Base-by-base conservation (phyloP, 495 filamentous ascomycete species). In the Annulohypoxylon nitens region DNA sequence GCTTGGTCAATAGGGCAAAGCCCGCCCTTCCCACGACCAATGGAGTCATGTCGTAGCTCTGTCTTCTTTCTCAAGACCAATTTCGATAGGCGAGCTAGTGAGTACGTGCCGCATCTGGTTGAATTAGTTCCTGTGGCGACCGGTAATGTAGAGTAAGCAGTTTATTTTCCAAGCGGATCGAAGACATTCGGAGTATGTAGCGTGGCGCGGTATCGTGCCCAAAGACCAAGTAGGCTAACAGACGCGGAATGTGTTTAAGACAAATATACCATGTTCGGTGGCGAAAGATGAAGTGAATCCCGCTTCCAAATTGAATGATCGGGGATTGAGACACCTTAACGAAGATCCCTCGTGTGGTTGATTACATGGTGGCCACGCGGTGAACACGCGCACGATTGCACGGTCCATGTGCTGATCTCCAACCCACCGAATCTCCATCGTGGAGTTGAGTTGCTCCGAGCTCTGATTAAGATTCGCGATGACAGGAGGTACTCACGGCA, bases 181-280 rank as follows among this genome's bases (percentile, higher is more conserved):
- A n/a, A 81, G 59, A 11, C 85, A 85, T 69, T 81, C 79, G 4
- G 86, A 83, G 10, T 86, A 87, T 69, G 74, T 81, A 20, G 83
- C 82, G 2, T 83, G 80, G 75, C 76, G 86, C 25, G 86, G 84
- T 20, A 83, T 82, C 1, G 79, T 86, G 7, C 75, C 73, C 0
- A 84, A 87, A 62, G 33, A 23, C 76, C 20, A 23, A 23, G 20
- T 23, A 5, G 57, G 62, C 18, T 37, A 36, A 16, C 25, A 30
- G 43, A 57, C 63, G 25, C 63, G 63, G 47, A 25, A 47, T 4
- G 37, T 47, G 11, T 65, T 65, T 33, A 9, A 37, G 36, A n/a
- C 9, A 20, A 65, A 57, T n/a, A 47, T 57, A 16, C 34, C 37
- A n/a, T 57, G 57, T 23, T 47, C 51, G 36, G 34, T 67, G 39